Evolutionary conservation across 306 rosid genomes (phyloP).

Genomic region (Boehmeria nivea): DNA sequence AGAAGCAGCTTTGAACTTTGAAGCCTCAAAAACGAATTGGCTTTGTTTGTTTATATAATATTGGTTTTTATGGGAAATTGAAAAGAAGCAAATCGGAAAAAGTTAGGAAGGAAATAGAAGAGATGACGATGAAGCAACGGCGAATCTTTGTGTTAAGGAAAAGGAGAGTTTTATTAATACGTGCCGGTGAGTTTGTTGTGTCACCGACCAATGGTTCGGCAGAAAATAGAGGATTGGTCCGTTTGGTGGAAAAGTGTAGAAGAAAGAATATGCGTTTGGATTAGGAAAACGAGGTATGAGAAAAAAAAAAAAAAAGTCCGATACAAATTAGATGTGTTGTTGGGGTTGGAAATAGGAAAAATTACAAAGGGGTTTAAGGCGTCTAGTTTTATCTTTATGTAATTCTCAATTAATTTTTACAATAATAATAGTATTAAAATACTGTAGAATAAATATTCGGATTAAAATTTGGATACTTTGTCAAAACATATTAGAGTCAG

Average conservation of each 20-base stretch:
- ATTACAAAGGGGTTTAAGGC: no score
- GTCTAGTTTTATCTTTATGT: no score
- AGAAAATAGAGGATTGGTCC: background rate
- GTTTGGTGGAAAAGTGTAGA: background rate
- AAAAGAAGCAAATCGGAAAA: background rate
- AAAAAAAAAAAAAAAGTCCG: no score
- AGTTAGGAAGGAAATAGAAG: conserved; percentile 7
- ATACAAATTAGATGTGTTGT: no score
- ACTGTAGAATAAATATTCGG: no score
- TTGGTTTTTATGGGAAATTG: background rate
- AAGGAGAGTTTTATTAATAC: background rate
- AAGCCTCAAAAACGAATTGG: conserved; percentile 10
- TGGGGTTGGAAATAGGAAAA: no score
- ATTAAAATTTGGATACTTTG: no score
- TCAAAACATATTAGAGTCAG: no score
- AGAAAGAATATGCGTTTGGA: background rate
- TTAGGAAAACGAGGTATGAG: background rate
- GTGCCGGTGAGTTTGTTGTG: background rate
- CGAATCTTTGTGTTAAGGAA: background rate
- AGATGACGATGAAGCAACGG: conserved; percentile 27
- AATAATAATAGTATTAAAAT: no score
- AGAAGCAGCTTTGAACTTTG: conserved; percentile 4
- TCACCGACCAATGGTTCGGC: background rate
- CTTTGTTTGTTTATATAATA: background rate
- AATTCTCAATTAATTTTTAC: no score